Evolutionary conservation across 148 eudicot species (phyloP), one percentile per base, ranked within the genome.

Genomic region (Rhododendron ovatum): DNA sequence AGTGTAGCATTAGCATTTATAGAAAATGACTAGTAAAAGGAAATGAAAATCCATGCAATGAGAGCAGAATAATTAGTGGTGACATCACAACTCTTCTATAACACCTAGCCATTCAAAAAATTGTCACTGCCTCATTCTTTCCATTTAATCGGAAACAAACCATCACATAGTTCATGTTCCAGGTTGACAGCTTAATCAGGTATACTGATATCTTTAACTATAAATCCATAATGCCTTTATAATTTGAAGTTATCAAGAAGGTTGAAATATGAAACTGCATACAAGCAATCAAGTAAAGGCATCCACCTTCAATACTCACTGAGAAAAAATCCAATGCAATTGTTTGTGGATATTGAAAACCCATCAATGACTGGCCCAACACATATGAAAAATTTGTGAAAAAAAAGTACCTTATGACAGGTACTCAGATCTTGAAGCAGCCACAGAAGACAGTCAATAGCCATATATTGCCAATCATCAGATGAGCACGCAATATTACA

Each of bases 381-480:
- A 67, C 33, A 80, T 2, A 35, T 28, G 15, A 69, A 17, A 28
- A 30, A 3, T 1, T 28, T 67, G 74, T 47, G 71, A 69, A 87
- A 67, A 67, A 85, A 41, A 17, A 80, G 85, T 89, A 96, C 99
- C 99, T 97, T 97, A 86, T 93, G 98, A 87, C 93, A 93, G 78
- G 99, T 94, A 83, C 91, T 91, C 67, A 96, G 94, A 90, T 97
- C 99, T 85, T 97, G 99, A 65, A 97, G 95, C 93, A 97, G 86
- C 98, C 98, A 94, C 41, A 95, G 91, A 88, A 97, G 98, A 91
- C 98, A 97, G 83, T 97, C 98, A 71, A 97, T 93, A 76, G 99
- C 99, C 98, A 97, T 97, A 89, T 94, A 95, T 83, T 95, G 99
- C 99, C 98, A 95, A 89, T 97, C 98, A 91, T 97, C 99, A 15